Evolutionary conservation across 768 basidiomycete genomes (phyloP), one percentile per base, ranked within the genome.

Genomic region (Naematelia encephala): DNA sequence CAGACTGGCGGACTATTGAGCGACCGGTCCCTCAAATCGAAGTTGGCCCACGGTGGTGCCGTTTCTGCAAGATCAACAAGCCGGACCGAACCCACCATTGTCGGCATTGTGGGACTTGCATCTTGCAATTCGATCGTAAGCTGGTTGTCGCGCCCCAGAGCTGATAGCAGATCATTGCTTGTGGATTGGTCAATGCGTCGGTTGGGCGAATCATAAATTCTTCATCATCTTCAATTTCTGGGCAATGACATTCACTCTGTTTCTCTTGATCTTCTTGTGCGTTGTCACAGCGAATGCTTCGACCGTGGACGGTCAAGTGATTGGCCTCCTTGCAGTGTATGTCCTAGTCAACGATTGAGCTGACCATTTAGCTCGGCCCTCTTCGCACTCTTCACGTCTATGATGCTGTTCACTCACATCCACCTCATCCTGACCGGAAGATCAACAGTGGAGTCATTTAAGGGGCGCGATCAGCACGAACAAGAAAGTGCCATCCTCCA

Each of bases 141-240:
- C 3, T 14, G 14, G 16, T 19, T 4, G 8, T 29, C 16, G n/a
- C 23, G 22, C 28, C 2, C 23, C n/a, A 44, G 39, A 8, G 44
- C 45, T 59, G 54, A 57, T 53, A 29, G 39, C 50, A 69, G 73
- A 77, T 54, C 73, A 77, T 19, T 74, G 59, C 53, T 48, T 67
- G 85, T 89, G 91, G 92, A 86, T 97, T 53, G 92, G 92, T 11
- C 89, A 91, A 69, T 97, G 92, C 64, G 90, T 96, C 19, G 92
- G 92, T 11, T 92, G 91, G 51, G 83, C 84, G 39, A 97, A 97
- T 72, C 88, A 93, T 65, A 91, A 91, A 78, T 92, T 89, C 78
- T 96, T 97, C 76, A 67, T 92, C 54, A 88, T 87, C 68, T 93
- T 94, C 75, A 80, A 84, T 12, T 78, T 84, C 67, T 88, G 89